Base-by-base conservation (phyloP, 768 basidiomycete genomes). In the Phylloporus rhodoxanthus region DNA sequence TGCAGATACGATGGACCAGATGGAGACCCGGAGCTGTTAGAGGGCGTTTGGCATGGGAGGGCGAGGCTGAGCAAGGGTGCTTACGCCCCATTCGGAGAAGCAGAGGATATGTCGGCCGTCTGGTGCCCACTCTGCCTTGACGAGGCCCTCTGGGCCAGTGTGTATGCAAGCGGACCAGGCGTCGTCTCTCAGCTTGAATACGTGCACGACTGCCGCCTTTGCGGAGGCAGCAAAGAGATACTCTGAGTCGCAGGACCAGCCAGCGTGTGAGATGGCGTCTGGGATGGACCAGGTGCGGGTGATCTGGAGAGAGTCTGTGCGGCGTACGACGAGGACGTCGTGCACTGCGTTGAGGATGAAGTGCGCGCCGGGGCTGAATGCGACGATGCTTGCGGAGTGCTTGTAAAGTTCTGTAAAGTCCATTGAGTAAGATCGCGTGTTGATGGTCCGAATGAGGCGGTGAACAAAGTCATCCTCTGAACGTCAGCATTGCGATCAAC, bases 41-140 rank as follows among this genome's bases (percentile, higher is more conserved):
- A 51, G 21, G 34, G 23, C 52, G 34, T 34, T 53, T 43, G 45
- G 40, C 23, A 46, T 15, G 10, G 47, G 30, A 46, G 33, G 33
- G 41, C 17, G 50, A 34, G 28, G 36, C 8, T n/a, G 6, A 28
- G 23, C 48, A 53, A 33, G 37, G 26, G 17, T 19, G 79, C 92
- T 73, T 71, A 94, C 93, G 58, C 87, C 90, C 86, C 90, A 90
- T 58, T 93, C 88, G 4, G 91, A 93, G 68, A 93, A 97, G 60
- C 89, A 94, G 26, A 96, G 69, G 5, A 96, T 73, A 14, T 80
- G 82, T 32, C 87, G 76, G 14, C 91, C 91, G 61, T 87, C 87
- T 2, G 86, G 88, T 0, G 87, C 87, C 93, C 93, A 97, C 61
- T 94, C 90, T 15, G 85, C 89, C 61, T 81, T 89, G 17, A 83